Percentiles rank a stretch among this genome's conserved stretches.
Evolutionary conservation across 306 rosid genomes (phyloP).

Genomic region (Quercus bicolor): DNA sequence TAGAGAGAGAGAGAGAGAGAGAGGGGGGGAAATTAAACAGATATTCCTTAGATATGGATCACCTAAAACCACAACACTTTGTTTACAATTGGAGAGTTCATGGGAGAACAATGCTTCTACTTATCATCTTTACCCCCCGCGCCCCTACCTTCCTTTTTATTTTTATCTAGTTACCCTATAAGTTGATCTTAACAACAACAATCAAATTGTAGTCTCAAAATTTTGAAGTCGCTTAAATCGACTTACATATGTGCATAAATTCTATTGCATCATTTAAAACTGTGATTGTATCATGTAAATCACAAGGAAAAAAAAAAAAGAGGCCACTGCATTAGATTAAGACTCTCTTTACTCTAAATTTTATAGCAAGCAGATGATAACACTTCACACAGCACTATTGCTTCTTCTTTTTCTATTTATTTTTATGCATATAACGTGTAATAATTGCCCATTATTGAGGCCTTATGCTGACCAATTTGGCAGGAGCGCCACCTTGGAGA

Average conservation of each 20-base stretch:
- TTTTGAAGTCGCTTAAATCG: too few species aligned
- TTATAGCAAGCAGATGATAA: not conserved
- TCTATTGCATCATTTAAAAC: not conserved
- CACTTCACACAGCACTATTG: not conserved
- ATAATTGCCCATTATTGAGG: not conserved
- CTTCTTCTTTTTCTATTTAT: not conserved
- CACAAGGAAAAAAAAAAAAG: not conserved
- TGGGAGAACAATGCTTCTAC: not conserved
- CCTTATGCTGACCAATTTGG: conserved; percentile 12
- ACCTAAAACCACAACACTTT: not conserved
- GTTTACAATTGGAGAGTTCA: too few species aligned
- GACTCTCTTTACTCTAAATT: not conserved
- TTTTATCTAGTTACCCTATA: not conserved
- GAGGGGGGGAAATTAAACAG: not conserved
- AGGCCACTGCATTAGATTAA: not conserved
- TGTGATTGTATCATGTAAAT: not conserved
- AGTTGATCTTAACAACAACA: not conserved
- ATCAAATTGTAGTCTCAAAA: too few species aligned
- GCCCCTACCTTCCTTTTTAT: not conserved
- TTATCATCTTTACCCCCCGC: not conserved
- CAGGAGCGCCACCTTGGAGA: conserved; percentile 82
- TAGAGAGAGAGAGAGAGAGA: not conserved
- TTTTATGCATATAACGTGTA: too few species aligned
- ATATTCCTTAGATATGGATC: not conserved
- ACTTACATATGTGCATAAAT: not conserved